Percentiles rank a stretch among this genome's conserved stretches.
phyloP scores from a whole-genome alignment of 768 basidiomycete genomes.

The Amanita molliuscula region DNA sequence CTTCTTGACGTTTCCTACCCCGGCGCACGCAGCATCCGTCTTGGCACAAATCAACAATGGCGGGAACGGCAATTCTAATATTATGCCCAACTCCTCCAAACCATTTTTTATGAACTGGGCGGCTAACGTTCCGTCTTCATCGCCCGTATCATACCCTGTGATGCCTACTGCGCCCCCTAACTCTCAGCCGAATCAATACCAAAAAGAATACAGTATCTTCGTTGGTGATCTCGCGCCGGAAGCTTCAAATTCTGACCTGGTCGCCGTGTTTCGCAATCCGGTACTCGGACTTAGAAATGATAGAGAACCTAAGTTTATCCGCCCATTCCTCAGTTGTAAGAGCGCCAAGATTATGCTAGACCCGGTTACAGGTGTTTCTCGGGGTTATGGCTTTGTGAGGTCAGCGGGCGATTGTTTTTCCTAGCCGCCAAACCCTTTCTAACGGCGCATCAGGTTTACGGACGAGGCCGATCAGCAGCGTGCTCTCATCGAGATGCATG shows the following conservation, averaged over 20 bases:
- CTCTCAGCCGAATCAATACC: conserved; percentile 40
- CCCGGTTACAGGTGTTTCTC: conserved; percentile 78
- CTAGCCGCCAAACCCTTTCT: conserved; percentile 7
- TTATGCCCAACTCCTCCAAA: conserved; percentile 82
- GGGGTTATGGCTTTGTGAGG: conserved; percentile 93
- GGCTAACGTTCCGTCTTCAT: conserved; percentile 23
- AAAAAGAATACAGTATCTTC: conserved; percentile 89
- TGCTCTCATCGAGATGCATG: conserved; percentile 87
- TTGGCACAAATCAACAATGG: conserved; percentile 52
- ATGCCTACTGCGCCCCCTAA: conserved; percentile 10
- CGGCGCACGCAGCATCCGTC: conserved; percentile 58
- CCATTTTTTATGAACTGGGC: conserved; percentile 83
- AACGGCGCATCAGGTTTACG: conserved; percentile 49
- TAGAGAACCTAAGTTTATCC: conserved; percentile 80
- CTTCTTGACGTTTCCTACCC: conserved; percentile 76
- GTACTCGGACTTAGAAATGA: conserved; percentile 79
- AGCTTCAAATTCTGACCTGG: conserved; percentile 92
- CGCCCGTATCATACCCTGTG: conserved; percentile 22
- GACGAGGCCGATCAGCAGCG: conserved; percentile 85
- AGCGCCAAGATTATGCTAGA: conserved; percentile 95
- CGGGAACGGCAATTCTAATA: conserved; percentile 30
- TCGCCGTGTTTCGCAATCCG: conserved; percentile 86
- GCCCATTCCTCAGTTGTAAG: conserved; percentile 85
- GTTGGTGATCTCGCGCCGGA: conserved; percentile 91
- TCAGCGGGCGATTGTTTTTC: conserved; percentile 19